Evolutionary conservation across 495 filamentous ascomycete species (phyloP), one percentile per base, ranked within the genome.

Genomic region (Podospora comata): DNA sequence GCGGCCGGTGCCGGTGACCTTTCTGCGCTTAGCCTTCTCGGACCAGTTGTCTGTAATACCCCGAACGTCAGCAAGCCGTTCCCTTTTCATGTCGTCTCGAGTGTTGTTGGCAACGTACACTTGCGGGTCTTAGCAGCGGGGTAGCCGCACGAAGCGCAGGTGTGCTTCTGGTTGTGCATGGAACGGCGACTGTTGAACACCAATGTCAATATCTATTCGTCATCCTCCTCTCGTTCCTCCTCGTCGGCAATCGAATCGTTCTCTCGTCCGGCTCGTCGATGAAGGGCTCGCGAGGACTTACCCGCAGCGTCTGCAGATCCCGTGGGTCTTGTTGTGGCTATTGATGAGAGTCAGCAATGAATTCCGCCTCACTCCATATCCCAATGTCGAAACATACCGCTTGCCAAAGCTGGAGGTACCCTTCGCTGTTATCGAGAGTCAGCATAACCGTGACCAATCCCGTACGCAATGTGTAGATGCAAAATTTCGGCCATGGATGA

Each of bases 21-120:
- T 98, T 91, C 95, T 93, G 82, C 95, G 85, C 91, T 97, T 98
- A 75, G 94, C 96, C 88, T 99, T 99, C 89, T 97, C 93, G 83
- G 91, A 87, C 95, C 95, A 99, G 89, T 99, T 96, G 88, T 90
- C 95, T 99, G 68, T 68, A 53, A 62, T 67, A 27, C 72, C 65
- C 72, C 60, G 63, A 60, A 60, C 65, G 67, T 73, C 70, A 71
- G 65, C 71, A 67, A 58, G 55, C 63, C 19, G 23, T 44, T 53
- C 56, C 57, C 58, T 34, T 44, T 28, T 15, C 62, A 61, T 54
- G 30, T 59, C 19, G 57, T 27, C 23, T 20, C 44, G 30, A 53
- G 68, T 64, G 19, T 20, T 27, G 71, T 60, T 54, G 73, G 70
- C 69, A 79, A 92, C 95, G 83, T 96, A 99, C 95, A 99, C 88